phyloP scores from a whole-genome alignment of 345 rosid species.

The Salix purpurea region DNA sequence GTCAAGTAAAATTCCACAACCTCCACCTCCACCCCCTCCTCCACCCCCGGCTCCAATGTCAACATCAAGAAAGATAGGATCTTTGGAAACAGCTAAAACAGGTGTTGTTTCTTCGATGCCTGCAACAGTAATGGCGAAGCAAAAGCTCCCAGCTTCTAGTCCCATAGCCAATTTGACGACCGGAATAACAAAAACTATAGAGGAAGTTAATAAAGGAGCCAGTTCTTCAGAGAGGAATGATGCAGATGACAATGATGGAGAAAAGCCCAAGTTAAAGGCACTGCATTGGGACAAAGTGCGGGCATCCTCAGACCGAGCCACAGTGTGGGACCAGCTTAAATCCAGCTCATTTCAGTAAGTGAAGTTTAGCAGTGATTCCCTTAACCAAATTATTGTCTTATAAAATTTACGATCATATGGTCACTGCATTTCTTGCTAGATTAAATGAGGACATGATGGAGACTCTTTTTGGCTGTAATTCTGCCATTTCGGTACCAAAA shows the following conservation, averaged over 20 bases:
- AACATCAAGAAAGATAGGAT: slow-evolving; percentile 33
- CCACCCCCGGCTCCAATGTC: slow-evolving; percentile 27
- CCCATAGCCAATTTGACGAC: slow-evolving; percentile 30
- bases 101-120: slow-evolving; percentile 28
- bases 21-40: slow-evolving; percentile 47
- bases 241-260: slow-evolving; percentile 66
- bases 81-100: slow-evolving; percentile 22
- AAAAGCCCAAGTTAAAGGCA: slow-evolving; percentile 78
- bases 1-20: slow-evolving; percentile 27
- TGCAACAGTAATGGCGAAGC: slow-evolving; percentile 24
- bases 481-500: slow-evolving; percentile 56
- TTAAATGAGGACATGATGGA: slow-evolving; percentile 98
- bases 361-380: neutral
- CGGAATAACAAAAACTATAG: slow-evolving; percentile 25
- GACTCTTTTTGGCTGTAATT: slow-evolving; percentile 84
- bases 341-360: slow-evolving; percentile 97
- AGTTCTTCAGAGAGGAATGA: slow-evolving; percentile 49
- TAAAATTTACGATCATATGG: slow-evolving; percentile 6
- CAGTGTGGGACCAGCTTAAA: slow-evolving; percentile 97
- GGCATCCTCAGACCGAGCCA: slow-evolving; percentile 93
- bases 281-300: slow-evolving; percentile 99
- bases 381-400: neutral
- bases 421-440: slow-evolving; percentile 32
- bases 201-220: slow-evolving; percentile 32
- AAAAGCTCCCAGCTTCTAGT: slow-evolving; percentile 40